Evolutionary conservation across 352 stramenopile species (phyloP), one percentile per base, ranked within the genome.

Genomic region (Pythium biforme): DNA sequence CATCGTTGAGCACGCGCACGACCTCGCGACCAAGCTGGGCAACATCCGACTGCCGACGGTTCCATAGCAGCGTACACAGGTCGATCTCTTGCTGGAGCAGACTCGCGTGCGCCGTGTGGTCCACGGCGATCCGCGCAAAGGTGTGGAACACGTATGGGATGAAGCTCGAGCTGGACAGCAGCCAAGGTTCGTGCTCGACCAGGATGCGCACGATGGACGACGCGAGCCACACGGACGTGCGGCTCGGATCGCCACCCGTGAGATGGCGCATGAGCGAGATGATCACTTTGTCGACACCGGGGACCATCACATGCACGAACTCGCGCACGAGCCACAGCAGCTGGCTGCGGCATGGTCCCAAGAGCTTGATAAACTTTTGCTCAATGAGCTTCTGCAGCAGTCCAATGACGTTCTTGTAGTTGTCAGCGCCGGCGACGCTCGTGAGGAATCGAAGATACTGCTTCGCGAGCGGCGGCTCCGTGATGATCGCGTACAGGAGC

Each of bases 131-230:
- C 10, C 84, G 72, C 3, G 71, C 82, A 61, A 92, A 92, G 0
- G 84, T 89, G 53, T 93, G 81, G 41, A 93, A 93, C 8, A 92
- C 84, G 48, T 89, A 93, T 14, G 84, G 84, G 33, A 91, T 92
- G 17, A 94, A 70, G 31, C 69, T 86, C 25, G 84, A 82, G 55
- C 77, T 81, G 6, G 82, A 84, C 23, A 94, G 62, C 51, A 94
- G 55, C 84, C 84, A 94, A 8, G 73, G 40, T 63, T 94, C 84
- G 61, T 93, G 84, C 58, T 93, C 84, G 27, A 87, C 83, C 20
- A 93, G 59, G 45, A 93, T 85, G 33, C 81, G 79, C 29, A 93
- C 85, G 62, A 89, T 83, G 1, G 84, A 90, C 19, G 82, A 89
- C 26, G 84, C 80, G 49, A 93, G 72, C 84, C 84, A 93, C 33